Conservation (phyloP, 1,284 basidiomycete genomes). For the Inonotus hispidus region DNA sequence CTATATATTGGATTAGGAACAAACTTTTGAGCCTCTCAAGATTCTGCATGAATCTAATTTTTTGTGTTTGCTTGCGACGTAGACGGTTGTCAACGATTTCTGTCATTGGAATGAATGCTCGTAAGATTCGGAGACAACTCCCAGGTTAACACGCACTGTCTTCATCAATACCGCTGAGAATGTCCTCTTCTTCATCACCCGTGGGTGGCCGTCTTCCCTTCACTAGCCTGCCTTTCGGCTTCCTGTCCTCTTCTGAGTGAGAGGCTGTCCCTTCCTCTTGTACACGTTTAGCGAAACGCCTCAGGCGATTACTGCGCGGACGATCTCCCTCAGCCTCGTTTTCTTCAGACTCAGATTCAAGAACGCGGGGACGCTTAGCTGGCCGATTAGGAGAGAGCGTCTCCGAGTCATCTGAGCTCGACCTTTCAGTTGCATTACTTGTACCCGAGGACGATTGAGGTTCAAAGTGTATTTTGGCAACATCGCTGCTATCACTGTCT, state of each 20-base stretch:
- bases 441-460: conserved; percentile 5
- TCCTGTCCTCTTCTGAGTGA: conserved; percentile 15
- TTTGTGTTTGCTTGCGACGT: conserved; percentile 49
- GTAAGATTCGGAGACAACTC: background rate
- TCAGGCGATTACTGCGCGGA: background rate
- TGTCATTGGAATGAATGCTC: conserved; percentile 26
- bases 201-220: conserved; percentile 42
- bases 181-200: conserved; percentile 43
- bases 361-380: conserved; percentile 9
- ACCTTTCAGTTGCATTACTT: background rate
- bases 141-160: conserved; percentile 35
- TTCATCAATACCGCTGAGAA: conserved; percentile 55
- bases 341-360: conserved; percentile 16
- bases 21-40: conserved; percentile 61
- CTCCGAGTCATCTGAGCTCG: conserved; percentile 5
- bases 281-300: background rate
- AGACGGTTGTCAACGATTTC: conserved; percentile 61
- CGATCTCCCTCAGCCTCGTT: background rate
- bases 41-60: conserved; percentile 54
- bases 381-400: background rate
- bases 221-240: conserved; percentile 26
- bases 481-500: conserved; percentile 17
- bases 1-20: conserved; percentile 20
- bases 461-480: conserved; percentile 17
- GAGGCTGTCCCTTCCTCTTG: background rate